Evolutionary conservation across 2,329 filamentous ascomycete species (phyloP).

Genomic region (Alternaria burnsii): DNA sequence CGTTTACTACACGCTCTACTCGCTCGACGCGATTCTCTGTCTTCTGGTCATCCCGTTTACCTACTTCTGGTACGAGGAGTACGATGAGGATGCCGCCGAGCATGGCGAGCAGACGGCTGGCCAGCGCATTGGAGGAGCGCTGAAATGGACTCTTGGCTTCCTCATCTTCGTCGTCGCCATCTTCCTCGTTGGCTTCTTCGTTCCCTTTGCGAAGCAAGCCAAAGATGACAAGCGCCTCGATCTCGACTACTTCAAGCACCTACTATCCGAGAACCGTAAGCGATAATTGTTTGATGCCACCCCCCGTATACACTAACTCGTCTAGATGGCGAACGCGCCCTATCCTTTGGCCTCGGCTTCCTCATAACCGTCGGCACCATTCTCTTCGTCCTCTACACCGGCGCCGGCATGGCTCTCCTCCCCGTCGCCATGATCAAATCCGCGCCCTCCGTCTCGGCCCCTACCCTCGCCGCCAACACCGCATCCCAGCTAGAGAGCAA

Average conservation of each 20-base stretch:
- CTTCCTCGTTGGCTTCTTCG: conserved; percentile 93
- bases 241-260: conserved; percentile 88
- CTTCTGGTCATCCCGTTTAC: conserved; percentile 91
- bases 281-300: conserved; percentile 9
- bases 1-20: conserved; percentile 93
- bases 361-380: conserved; percentile 86
- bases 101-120: conserved; percentile 76
- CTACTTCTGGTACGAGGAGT: conserved; percentile 98
- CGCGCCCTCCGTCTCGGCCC: conserved; percentile 83
- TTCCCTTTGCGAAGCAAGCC: conserved; percentile 77
- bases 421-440: conserved; percentile 93
- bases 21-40: conserved; percentile 87
- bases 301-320: conserved; percentile 23
- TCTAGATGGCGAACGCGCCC: conserved; percentile 82
- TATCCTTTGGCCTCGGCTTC: conserved; percentile 90
- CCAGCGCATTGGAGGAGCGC: conserved; percentile 79
- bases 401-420: conserved; percentile 84
- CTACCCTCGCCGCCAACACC: conserved; percentile 78
- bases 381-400: conserved; percentile 88
- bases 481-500: conserved; percentile 85
- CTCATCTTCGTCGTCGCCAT: conserved; percentile 80
- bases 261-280: conserved; percentile 81
- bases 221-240: conserved; percentile 72
- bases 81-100: conserved; percentile 88
- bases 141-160: conserved; percentile 91